Evolutionary conservation across 2,329 filamentous ascomycete genomes (phyloP).

Genomic region (Alternaria triticina): DNA sequence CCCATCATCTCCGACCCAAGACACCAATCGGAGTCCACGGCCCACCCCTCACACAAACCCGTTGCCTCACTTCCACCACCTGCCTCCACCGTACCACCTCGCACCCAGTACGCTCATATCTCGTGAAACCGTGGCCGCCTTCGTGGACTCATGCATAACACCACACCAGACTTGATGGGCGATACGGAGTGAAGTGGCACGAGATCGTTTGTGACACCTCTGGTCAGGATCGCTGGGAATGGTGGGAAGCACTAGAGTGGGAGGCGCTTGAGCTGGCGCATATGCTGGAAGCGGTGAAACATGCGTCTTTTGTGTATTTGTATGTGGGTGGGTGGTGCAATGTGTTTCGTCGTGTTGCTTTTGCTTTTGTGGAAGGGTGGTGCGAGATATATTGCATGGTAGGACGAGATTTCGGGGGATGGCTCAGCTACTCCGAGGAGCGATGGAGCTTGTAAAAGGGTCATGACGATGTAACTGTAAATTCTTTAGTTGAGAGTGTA

Average conservation of each 20-base stretch:
- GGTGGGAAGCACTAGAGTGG: background rate
- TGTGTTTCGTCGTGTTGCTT: background rate
- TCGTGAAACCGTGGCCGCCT: background rate
- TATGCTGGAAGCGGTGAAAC: slow-evolving; percentile 5
- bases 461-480: background rate
- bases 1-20: slow-evolving; percentile 11
- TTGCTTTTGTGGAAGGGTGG: background rate
- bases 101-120: background rate
- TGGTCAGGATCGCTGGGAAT: background rate
- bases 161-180: background rate
- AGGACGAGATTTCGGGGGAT: background rate
- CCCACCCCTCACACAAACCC: slow-evolving; percentile 18
- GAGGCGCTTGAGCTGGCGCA: background rate
- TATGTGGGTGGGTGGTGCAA: background rate
- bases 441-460: background rate
- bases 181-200: background rate
- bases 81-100: background rate
- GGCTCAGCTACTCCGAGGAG: background rate
- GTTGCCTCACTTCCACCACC: background rate
- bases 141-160: background rate
- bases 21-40: slow-evolving; percentile 40
- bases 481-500: background rate
- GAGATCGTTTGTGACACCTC: slow-evolving; percentile 1
- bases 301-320: background rate
- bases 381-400: background rate